A percentile compares a stretch with the other conserved stretches of the same genome.
Conservation (phyloP, 352 stramenopile genomes). For the Pythium brachiatum region DNA sequence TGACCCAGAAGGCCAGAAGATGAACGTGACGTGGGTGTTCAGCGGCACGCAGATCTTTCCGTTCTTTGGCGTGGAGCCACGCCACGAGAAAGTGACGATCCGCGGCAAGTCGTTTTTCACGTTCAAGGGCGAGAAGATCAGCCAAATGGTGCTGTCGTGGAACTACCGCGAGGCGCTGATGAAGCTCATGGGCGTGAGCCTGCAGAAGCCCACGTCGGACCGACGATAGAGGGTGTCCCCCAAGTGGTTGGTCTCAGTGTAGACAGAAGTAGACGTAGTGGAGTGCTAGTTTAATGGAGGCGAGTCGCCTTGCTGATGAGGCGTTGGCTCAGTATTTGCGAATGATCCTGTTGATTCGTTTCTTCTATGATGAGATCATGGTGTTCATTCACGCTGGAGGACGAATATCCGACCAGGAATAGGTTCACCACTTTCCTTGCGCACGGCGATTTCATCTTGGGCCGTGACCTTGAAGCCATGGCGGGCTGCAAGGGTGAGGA, state of each 20-base stretch:
- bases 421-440: conserved; percentile 72
- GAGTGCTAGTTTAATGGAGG: background rate
- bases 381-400: conserved; percentile 25
- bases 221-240: conserved; percentile 13
- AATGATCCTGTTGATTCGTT: conserved; percentile 21
- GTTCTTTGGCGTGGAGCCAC: conserved; percentile 67
- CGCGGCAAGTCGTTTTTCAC: conserved; percentile 72
- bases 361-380: background rate
- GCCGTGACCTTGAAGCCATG: conserved; percentile 41
- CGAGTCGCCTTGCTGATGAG: background rate
- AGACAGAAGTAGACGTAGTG: conserved; percentile 6
- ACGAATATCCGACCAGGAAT: conserved; percentile 68
- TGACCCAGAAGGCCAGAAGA: conserved; percentile 51
- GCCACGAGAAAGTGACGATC: conserved; percentile 78
- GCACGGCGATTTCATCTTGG: conserved; percentile 48
- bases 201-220: conserved; percentile 18
- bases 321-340: background rate
- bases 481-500: conserved; percentile 34
- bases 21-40: conserved; percentile 75
- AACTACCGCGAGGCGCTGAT: conserved; percentile 72
- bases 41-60: conserved; percentile 77
- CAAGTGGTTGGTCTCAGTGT: background rate
- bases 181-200: conserved; percentile 64
- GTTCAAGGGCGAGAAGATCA: conserved; percentile 77
- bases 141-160: conserved; percentile 66